Percentiles rank a stretch among this genome's conserved stretches.
These are phyloP conservation scores for Macrolepiota dolichaula DNA, from an alignment of 768 basidiomycete species.

Conservation along the genomic window DNA sequence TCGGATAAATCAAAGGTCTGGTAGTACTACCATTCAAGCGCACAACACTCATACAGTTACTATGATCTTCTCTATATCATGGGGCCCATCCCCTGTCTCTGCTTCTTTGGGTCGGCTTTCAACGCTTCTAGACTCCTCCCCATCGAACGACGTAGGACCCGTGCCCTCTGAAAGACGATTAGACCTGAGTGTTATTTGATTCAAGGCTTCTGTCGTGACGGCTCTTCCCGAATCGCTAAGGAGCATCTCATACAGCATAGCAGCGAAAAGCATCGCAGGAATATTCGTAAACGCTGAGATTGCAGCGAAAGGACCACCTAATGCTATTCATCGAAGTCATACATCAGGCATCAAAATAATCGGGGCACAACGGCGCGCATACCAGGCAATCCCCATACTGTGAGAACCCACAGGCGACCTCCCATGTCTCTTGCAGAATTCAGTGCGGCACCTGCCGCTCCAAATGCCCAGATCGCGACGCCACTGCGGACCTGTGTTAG, in stretches of 20 bases:
- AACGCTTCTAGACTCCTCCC: background rate
- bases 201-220: background rate
- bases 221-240: conserved; percentile 1
- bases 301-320: background rate
- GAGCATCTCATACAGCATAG: background rate
- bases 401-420: background rate
- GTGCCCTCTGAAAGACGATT: background rate
- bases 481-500: background rate
- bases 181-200: background rate
- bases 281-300: conserved; percentile 2
- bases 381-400: background rate
- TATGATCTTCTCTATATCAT: background rate
- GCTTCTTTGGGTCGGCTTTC: background rate
- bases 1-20: background rate
- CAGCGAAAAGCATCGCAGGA: conserved; percentile 3
- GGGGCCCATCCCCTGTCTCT: background rate
- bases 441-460: background rate
- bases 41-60: background rate
- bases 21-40: too few relatives aligned
- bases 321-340: background rate
- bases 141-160: background rate
- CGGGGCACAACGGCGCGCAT: background rate
- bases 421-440: conserved; percentile 5
- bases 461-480: background rate
- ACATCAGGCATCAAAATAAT: background rate